phyloP scores from a whole-genome alignment of 2,329 filamentous ascomycete genomes.

The Clonostachys solani region DNA sequence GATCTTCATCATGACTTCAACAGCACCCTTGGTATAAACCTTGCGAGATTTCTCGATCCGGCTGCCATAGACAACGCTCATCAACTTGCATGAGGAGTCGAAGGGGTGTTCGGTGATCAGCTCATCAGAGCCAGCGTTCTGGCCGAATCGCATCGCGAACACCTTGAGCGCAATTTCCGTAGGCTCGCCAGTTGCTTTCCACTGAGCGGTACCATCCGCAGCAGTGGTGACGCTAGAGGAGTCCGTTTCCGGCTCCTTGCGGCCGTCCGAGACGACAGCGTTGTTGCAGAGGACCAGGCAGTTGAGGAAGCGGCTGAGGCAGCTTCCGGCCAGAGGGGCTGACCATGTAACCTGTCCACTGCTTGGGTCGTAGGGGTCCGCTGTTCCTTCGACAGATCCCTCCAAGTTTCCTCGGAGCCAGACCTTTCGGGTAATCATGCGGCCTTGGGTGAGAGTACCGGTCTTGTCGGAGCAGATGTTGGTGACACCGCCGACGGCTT shows the following conservation, averaged over 20 bases:
- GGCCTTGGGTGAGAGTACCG: constrained; percentile 61
- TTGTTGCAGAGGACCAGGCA: constrained; percentile 61
- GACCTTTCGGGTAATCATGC: constrained; percentile 61
- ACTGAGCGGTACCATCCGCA: constrained; percentile 35
- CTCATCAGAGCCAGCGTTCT: constrained; percentile 39
- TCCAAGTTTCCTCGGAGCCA: constrained; percentile 53
- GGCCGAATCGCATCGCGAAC: constrained; percentile 64
- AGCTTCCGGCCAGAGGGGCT: constrained; percentile 29
- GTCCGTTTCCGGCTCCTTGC: constrained; percentile 40
- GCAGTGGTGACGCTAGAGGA: constrained; percentile 39
- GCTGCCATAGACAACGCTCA: constrained; percentile 62
- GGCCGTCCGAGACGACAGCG: constrained; percentile 41
- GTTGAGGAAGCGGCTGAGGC: constrained; percentile 42
- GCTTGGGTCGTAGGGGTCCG: constrained; percentile 57
- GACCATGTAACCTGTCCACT: constrained; percentile 46
- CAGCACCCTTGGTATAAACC: constrained; percentile 55
- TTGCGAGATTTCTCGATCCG: constrained; percentile 24
- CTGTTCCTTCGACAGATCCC: constrained; percentile 48
- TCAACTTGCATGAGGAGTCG: constrained; percentile 69
- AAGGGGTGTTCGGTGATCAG: constrained; percentile 66
- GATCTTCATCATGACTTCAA: constrained; percentile 51
- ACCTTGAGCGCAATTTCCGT: constrained; percentile 74
- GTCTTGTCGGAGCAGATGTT: constrained; percentile 71
- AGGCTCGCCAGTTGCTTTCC: constrained; percentile 61
- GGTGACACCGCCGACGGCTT: constrained; percentile 66